Evolutionary conservation across 192 early-diverging fungal species (phyloP).

Genomic region (Entomortierella chlamydospora): DNA sequence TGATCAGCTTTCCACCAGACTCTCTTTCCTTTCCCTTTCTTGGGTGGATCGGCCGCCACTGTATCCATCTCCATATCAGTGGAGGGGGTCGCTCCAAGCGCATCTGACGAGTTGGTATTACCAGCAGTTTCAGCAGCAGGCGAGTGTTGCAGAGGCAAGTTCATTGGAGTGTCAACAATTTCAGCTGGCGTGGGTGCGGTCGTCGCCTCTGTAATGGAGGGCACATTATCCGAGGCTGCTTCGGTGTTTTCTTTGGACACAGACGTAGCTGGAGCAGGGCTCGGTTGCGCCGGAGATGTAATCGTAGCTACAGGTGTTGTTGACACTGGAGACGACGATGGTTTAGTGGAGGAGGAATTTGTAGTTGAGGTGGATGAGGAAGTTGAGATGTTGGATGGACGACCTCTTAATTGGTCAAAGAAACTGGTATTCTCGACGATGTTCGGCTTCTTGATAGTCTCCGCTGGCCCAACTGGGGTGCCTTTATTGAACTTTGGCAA

Average conservation of each 20-base stretch:
- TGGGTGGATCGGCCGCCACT: not conserved
- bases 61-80: not conserved
- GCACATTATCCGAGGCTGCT: not conserved
- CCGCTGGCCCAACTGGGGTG: not conserved
- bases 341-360: not conserved
- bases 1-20: slow-evolving; percentile 3
- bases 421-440: slow-evolving; percentile 16
- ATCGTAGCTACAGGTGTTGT: not conserved
- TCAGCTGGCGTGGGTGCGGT: not conserved
- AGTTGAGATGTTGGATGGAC: not conserved
- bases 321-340: not conserved
- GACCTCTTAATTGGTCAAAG: slow-evolving; percentile 18
- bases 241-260: not conserved
- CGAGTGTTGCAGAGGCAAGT: not conserved
- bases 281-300: not conserved
- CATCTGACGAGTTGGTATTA: not conserved
- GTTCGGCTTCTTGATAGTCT: slow-evolving; percentile 21
- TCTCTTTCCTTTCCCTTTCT: not conserved
- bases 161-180: not conserved
- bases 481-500: slow-evolving; percentile 42
- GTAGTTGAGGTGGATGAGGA: not conserved
- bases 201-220: not conserved
- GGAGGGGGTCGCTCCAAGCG: not conserved
- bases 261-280: not conserved
- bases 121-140: not conserved